Base-by-base conservation (phyloP, 495 filamentous ascomycete genomes). In the Aspergillus taichungensis region DNA sequence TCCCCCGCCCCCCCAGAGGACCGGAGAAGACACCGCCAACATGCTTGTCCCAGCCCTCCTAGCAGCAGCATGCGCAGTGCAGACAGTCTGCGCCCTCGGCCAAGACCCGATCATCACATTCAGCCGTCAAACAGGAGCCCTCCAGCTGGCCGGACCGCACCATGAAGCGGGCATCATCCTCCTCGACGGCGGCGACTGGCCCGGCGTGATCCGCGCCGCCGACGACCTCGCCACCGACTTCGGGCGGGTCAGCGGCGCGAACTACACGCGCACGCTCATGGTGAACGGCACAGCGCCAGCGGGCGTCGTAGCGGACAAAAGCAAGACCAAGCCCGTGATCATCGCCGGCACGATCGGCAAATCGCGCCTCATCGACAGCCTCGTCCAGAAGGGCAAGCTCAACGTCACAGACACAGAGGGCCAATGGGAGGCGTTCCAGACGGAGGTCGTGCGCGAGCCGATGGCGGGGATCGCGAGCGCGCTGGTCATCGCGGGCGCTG, bases 341-440 rank as follows among this genome's bases (percentile, higher is more conserved):
- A 82, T 89, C 51, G 75, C 75, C 29, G 85, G 84, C 4, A 87
- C 82, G 6, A 69, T 87, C 32, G 80, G 78, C 30, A 73, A 78
- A 40, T 85, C 80, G 0, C 57, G 62, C 10, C 55, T 85, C 9
- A 76, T 89, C 41, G 72, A 80, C 50, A 56, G 53, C 12, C 66
- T 88, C 10, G 62, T 80, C 7, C 51, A 53, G 10, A 53, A 62
- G 3, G 70, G 73, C 6, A 81, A 79, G 57, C 59, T 87, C 30
- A 68, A 84, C 48, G 69, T 74, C 5, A 62, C 68, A 0, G 54
- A 59, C 1, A 78, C 78, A 43, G 57, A 72, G 39, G 81, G 79
- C 0, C 72, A 80, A 48, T 88, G 84, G 83, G 84, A 89, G 56
- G 74, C 82, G 0, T 87, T 82, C 58, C 65, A 71, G 29, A 82